These are phyloP conservation scores for Epichloe coenophiala DNA, from an alignment of 2,329 filamentous ascomycete species.

Conservation along the genomic window DNA sequence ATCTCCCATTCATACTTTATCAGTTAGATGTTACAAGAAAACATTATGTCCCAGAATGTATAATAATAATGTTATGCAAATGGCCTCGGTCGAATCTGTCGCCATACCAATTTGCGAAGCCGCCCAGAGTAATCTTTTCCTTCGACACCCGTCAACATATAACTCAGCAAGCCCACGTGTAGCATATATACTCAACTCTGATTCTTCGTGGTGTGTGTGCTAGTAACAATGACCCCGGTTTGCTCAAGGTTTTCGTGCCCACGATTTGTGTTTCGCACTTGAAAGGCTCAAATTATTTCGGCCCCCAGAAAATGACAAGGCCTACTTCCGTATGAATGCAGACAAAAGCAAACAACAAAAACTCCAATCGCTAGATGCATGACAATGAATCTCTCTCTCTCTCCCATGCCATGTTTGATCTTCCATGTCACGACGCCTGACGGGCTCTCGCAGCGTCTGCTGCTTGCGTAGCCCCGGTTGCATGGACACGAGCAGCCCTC, in stretches of 20 bases:
- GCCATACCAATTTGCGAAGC: neutral
- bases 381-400: slow-evolving; percentile 5
- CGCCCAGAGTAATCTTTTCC: neutral
- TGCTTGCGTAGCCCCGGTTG: neutral
- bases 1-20: neutral
- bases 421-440: neutral
- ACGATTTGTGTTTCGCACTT: neutral
- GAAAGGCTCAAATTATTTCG: neutral
- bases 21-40: slow-evolving; percentile 5
- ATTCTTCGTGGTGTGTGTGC: neutral
- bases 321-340: slow-evolving; percentile 9
- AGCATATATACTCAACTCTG: neutral
- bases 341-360: slow-evolving; percentile 15
- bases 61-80: neutral
- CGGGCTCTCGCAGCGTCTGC: neutral
- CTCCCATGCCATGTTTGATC: neutral
- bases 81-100: neutral
- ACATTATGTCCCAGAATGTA: slow-evolving; percentile 3
- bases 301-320: slow-evolving; percentile 2
- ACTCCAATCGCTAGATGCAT: slow-evolving; percentile 27
- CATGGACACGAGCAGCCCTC: neutral
- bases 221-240: neutral
- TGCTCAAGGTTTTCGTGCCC: neutral
- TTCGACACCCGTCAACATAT: neutral
- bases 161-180: neutral